Evolutionary conservation across 2,329 filamentous ascomycete species (phyloP).

Genomic region (Leptographium lundbergii): DNA sequence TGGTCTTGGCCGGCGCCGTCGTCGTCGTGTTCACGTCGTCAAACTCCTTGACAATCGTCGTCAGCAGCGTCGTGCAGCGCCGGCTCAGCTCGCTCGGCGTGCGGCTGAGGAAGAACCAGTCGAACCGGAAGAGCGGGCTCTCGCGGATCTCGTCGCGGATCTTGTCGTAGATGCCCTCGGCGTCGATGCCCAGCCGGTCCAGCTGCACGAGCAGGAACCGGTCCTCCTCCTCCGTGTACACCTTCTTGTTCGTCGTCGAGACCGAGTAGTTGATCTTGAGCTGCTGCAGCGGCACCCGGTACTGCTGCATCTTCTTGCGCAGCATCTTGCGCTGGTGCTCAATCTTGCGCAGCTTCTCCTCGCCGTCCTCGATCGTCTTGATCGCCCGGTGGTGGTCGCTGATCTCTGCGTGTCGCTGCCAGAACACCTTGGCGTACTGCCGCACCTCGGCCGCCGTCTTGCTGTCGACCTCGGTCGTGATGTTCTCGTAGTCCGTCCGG

Average conservation of each 20-base stretch:
- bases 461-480: slow-evolving; percentile 81
- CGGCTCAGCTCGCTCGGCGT: slow-evolving; percentile 87
- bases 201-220: slow-evolving; percentile 88
- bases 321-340: slow-evolving; percentile 89
- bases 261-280: slow-evolving; percentile 98
- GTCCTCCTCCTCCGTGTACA: slow-evolving; percentile 97
- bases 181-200: slow-evolving; percentile 84
- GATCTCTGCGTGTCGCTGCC: slow-evolving; percentile 88
- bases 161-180: slow-evolving; percentile 78
- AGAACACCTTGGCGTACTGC: slow-evolving; percentile 88
- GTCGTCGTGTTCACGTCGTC: slow-evolving; percentile 46
- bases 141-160: slow-evolving; percentile 97
- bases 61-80: slow-evolving; percentile 85
- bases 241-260: slow-evolving; percentile 98
- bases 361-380: slow-evolving; percentile 79
- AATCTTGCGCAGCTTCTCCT: slow-evolving; percentile 78
- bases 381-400: slow-evolving; percentile 81
- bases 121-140: slow-evolving; percentile 88
- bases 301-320: slow-evolving; percentile 89
- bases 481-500: slow-evolving; percentile 70
- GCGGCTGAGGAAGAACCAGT: slow-evolving; percentile 97
- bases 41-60: slow-evolving; percentile 90
- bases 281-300: slow-evolving; percentile 93
- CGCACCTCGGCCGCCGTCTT: slow-evolving; percentile 79
- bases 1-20: slow-evolving; percentile 9